Conservation (phyloP, 495 filamentous ascomycete genomes). For the Penicillium chermesinum region DNA sequence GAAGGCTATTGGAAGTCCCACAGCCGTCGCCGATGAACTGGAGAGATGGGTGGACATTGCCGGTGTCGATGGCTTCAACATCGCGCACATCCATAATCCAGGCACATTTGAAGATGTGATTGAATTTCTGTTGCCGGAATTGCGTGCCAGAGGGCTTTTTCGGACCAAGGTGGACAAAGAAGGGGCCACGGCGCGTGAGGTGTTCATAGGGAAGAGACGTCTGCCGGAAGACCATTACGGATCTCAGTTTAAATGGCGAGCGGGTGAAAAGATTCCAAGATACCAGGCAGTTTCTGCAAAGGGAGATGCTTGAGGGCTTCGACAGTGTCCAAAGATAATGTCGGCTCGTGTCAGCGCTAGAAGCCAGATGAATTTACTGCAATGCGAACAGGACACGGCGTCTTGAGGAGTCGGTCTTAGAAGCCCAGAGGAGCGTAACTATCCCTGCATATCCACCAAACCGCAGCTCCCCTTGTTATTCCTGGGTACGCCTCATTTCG, state of each 20-base stretch:
- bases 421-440: too few relatives aligned
- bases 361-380: too few relatives aligned
- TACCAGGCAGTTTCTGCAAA: constrained; percentile 8
- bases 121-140: constrained; percentile 40
- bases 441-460: too few relatives aligned
- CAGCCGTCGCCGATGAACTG: constrained; percentile 56
- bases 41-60: constrained; percentile 56
- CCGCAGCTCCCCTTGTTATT: too few relatives aligned
- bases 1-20: constrained; percentile 50
- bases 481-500: too few relatives aligned
- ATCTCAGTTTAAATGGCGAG: constrained; percentile 41
- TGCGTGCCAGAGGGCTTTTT: constrained; percentile 43
- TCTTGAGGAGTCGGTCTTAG: too few relatives aligned
- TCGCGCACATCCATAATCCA: constrained; percentile 55
- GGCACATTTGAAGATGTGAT: constrained; percentile 60
- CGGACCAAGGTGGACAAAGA: constrained; percentile 39
- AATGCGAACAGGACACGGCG: too few relatives aligned
- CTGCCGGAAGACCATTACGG: constrained; percentile 41
- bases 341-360: neutral
- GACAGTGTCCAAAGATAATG: neutral
- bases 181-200: constrained; percentile 45
- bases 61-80: constrained; percentile 60
- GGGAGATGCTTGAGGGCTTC: neutral
- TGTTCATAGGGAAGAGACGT: constrained; percentile 28
- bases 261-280: constrained; percentile 24